Evolutionary conservation across 2,329 filamentous ascomycete species (phyloP), one percentile per base, ranked within the genome.

Genomic region (Amauroascus verrucosus): DNA sequence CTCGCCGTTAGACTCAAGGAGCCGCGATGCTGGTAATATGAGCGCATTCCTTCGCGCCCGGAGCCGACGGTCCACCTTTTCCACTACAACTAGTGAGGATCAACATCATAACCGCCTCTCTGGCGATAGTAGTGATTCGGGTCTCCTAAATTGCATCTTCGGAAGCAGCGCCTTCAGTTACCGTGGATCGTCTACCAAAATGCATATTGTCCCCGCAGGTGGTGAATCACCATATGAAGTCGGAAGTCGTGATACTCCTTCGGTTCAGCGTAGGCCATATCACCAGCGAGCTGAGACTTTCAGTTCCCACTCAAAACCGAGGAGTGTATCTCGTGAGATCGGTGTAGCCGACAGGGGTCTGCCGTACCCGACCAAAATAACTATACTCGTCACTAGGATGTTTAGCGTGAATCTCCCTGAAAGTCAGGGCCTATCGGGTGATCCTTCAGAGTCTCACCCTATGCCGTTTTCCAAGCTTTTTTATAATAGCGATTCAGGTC

Each of bases 171-270:
- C 76, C 37, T 77, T 80, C 62, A 77, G 74, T 56, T 80, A 80
- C 60, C 70, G 75, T 38, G 77, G 77, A n/a, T 76, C 77, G 7
- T 79, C 77, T 22, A 81, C 79, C 43, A 82, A 82, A 63, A 74
- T 81, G 62, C 79, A 82, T 62, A 76, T 81, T 51, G 72, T 81
- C 56, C 72, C 72, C 20, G 65, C 68, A 2, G 68, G 72, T 56
- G 65, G 65, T 40, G 67, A 70, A 24, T 55, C 63, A 5, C 60
- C 60, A 50, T 60, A 5, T 61, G 60, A 62, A 24, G 46, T 56
- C 16, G 59, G 57, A 33, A 55, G 49, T 44, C 53, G 55, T 28
- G 59, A 60, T 41, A 22, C 54, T 43, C 56, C 56, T 41, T 45
- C 54, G 6, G 33, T 47, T 14, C 45, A 59, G 37, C 57, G 57